Percentiles rank a stretch among this genome's conserved stretches.
These are phyloP conservation scores for Tylopilus plumbeoviolaceoides DNA, from an alignment of 768 basidiomycete species.

Conservation along the genomic window DNA sequence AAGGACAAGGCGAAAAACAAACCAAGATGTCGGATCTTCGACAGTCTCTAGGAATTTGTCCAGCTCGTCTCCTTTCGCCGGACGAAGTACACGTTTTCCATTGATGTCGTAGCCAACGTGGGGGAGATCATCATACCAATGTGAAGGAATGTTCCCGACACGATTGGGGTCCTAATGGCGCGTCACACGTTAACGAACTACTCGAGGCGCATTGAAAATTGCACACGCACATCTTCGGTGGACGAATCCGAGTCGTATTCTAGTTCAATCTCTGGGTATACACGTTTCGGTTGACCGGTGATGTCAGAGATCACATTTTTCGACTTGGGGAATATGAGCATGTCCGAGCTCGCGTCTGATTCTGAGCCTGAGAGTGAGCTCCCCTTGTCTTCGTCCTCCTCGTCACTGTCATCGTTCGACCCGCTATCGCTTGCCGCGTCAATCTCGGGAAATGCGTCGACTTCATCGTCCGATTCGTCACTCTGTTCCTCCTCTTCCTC, in stretches of 20 bases:
- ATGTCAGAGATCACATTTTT: constrained; percentile 73
- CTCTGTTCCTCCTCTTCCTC: constrained; percentile 39
- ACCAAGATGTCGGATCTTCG: constrained; percentile 91
- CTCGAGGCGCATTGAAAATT: not conserved
- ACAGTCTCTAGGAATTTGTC: constrained; percentile 95
- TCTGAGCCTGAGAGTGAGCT: constrained; percentile 30
- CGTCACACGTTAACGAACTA: constrained; percentile 8
- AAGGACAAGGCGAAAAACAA: constrained; percentile 24
- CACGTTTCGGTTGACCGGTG: constrained; percentile 78
- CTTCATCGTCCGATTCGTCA: constrained; percentile 45
- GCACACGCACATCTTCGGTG: constrained; percentile 74
- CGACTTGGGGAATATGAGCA: constrained; percentile 57
- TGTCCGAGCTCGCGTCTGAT: constrained; percentile 39
- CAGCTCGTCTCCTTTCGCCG: constrained; percentile 92
- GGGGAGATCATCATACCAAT: constrained; percentile 99
- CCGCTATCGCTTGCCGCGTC: constrained; percentile 44
- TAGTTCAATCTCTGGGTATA: constrained; percentile 87
- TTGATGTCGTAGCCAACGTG: constrained; percentile 96
- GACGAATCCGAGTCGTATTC: constrained; percentile 90
- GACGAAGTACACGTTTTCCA: constrained; percentile 90
- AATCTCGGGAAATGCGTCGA: constrained; percentile 75
- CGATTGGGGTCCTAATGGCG: constrained; percentile 79
- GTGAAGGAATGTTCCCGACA: constrained; percentile 90
- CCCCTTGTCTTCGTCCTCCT: constrained; percentile 35
- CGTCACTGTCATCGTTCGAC: constrained; percentile 31